Evolutionary conservation across 2,329 filamentous ascomycete species (phyloP), one percentile per base, ranked within the genome.

Genomic region (Colletotrichum musicola): DNA sequence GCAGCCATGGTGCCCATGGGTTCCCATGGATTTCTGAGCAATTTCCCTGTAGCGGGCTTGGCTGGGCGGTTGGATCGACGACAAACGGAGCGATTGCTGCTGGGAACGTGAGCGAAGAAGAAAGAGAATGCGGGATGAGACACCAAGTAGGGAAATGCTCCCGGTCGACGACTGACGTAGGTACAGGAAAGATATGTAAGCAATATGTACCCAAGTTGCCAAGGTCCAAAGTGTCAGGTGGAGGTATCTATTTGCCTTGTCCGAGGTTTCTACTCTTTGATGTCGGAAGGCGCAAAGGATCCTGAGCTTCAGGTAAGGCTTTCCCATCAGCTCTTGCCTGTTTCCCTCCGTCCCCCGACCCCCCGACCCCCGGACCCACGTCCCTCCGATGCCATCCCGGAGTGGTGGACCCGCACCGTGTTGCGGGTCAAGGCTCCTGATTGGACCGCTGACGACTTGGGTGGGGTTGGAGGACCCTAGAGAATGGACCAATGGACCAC

Each of bases 251-350:
- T 35, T 35, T 35, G 30, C 30, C 30, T 10, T 35, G 30, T 9
- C 30, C 30, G 30, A 35, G 7, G 30, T 35, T 10, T 35, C 22
- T 35, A 9, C 30, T 51, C 38, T 55, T 64, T 68, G 54, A 64
- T 22, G 18, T 25, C 59, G 46, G 60, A 54, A 25, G 46, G 14
- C n/a, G 64, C 54, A 40, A 30, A 54, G 61, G 40, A 44, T 58
- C 25, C 30, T 53, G 60, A 64, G 40, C 47, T 27, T 59, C 61
- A 58, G 61, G 61, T 58, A 59, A 59, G 38, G 35, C 46, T 62
- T 62, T 46, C 22, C 22, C 22, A 4, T 25, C 63, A 40, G 27
- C 30, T 35, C 30, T 35, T 35, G 30, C 30, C 30, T 35, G 30
- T 35, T 35, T 35, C 30, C 30, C 30, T 35, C 30, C 30, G 30